A percentile compares a stretch with the other conserved stretches of the same genome.
phyloP scores from a whole-genome alignment of 495 filamentous ascomycete genomes.

The Penicillium simplicissimum region DNA sequence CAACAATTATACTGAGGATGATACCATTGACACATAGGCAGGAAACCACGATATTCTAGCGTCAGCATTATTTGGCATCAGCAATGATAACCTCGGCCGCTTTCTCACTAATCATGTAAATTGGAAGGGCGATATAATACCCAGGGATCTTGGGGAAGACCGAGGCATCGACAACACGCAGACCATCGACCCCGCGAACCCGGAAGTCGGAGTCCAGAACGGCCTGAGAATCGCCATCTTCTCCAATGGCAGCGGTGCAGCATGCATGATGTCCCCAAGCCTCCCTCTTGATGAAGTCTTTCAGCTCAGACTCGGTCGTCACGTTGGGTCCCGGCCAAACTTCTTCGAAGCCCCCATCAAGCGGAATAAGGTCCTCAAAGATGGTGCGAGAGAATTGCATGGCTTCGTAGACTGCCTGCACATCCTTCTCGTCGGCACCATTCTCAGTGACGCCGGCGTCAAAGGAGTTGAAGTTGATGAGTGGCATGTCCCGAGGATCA shows the following conservation, averaged over 20 bases:
- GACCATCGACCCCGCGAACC: constrained; percentile 54
- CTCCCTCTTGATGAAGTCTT: constrained; percentile 50
- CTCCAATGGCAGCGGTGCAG: constrained; percentile 58
- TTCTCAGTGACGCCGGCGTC: constrained; percentile 36
- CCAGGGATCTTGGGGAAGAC: constrained; percentile 60
- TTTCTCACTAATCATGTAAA: constrained; percentile 65
- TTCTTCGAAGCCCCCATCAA: constrained; percentile 43
- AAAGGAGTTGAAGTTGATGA: constrained; percentile 61
- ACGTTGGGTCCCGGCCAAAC: constrained; percentile 51
- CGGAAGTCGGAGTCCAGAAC: constrained; percentile 60
- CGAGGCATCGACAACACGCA: constrained; percentile 64
- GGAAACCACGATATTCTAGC: background rate
- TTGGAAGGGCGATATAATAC: constrained; percentile 59
- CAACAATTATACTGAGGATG: background rate
- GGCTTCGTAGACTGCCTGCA: constrained; percentile 50
- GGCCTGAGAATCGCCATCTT: constrained; percentile 53
- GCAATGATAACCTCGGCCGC: constrained; percentile 60
- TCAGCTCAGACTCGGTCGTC: constrained; percentile 37
- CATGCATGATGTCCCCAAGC: constrained; percentile 63
- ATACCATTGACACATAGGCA: background rate
- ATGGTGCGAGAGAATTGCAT: constrained; percentile 46
- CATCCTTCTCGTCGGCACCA: constrained; percentile 42
- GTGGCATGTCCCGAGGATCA: constrained; percentile 52
- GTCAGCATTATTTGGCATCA: constrained; percentile 22
- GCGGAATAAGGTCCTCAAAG: constrained; percentile 32